Base-by-base conservation (phyloP, 1,284 basidiomycete genomes). In the Fistulinella cinereoalba region DNA sequence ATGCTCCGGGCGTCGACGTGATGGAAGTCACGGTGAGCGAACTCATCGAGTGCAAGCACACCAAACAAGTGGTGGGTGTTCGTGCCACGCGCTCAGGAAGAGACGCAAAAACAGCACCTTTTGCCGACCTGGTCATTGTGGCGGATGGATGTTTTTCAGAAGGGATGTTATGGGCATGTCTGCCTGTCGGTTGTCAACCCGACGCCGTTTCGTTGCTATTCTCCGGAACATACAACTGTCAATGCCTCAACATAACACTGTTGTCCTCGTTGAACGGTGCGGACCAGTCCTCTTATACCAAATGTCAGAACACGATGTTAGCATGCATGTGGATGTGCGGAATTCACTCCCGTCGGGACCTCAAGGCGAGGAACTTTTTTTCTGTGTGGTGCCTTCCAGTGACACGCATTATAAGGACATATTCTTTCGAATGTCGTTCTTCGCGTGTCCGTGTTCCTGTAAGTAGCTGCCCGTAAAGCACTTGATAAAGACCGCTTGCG, bases 111-210 rank as follows among this genome's bases (percentile, higher is more conserved):
- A 74, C 80, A 54, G 55, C 70, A 1, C 81, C 83, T 53, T 79
- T 74, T 46, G 92, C 90, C 0, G 82, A 87, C 37, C 68, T 99
- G 37, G 92, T 92, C 38, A 74, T 99, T 63, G 73, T 98, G 46
- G 93, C 94, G 8, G 96, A 99, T 66, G 96, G 96, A 0, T 97
- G 93, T 67, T 93, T 94, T 68, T 96, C 92, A 37, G 90, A 89
- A 76, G 88, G 38, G 64, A 64, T 51, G 70, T 80, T 47, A 69
- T 79, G 67, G 68, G 73, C 47, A 55, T 61, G 24, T 66, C 67
- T 40, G 56, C 58, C n/a, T 65, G 58, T 67, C 58, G 67, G 68
- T 54, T 80, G 63, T 62, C 69, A n/a, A 77, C 78, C 3, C 71
- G 78, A 44, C 81, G 81, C 36, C 74, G 86, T 62, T 91, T 90